Evolutionary conservation across 2,329 filamentous ascomycete species (phyloP).

Genomic region (Aureobasidium zeae): DNA sequence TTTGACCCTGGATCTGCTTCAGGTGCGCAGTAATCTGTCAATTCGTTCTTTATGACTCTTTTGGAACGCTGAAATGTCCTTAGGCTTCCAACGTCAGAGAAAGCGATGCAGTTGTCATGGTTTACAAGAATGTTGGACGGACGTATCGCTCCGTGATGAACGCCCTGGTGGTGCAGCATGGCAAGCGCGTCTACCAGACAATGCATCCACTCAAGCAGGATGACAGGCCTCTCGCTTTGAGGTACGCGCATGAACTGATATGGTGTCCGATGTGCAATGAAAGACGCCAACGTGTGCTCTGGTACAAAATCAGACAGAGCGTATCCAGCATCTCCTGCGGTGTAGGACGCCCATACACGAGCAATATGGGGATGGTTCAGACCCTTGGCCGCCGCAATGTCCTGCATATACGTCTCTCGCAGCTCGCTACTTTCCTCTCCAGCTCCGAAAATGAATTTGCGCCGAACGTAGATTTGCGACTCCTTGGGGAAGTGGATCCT

Average conservation of each 20-base stretch:
- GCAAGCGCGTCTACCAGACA: constrained; percentile 61
- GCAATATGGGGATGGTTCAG: constrained; percentile 60
- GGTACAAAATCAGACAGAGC: constrained; percentile 57
- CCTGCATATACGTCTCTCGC: constrained; percentile 42
- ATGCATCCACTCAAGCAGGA: constrained; percentile 65
- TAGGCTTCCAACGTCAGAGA: constrained; percentile 49
- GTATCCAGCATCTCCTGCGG: constrained; percentile 53
- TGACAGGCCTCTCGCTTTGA: constrained; percentile 49
- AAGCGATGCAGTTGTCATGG: constrained; percentile 55
- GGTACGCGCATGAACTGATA: constrained; percentile 52
- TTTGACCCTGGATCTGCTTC: constrained; percentile 33
- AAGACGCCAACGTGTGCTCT: constrained; percentile 58
- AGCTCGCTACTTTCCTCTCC: constrained; percentile 19
- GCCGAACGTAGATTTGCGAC: constrained; percentile 39
- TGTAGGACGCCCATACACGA: constrained; percentile 64
- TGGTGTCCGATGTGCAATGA: constrained; percentile 54
- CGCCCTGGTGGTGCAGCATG: constrained; percentile 55
- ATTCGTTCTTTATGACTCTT: constrained; percentile 54
- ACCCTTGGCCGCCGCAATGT: constrained; percentile 49
- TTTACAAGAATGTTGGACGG: constrained; percentile 63
- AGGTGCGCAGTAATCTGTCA: constrained; percentile 64
- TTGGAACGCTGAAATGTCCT: constrained; percentile 44
- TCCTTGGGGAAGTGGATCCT: constrained; percentile 57
- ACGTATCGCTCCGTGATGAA: constrained; percentile 59
- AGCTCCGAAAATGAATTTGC: constrained; percentile 26